Percentiles rank a stretch among this genome's conserved stretches.
These are phyloP conservation scores for Rugonectria rugulosa DNA, from an alignment of 2,329 filamentous ascomycete genomes.

Conservation along the genomic window DNA sequence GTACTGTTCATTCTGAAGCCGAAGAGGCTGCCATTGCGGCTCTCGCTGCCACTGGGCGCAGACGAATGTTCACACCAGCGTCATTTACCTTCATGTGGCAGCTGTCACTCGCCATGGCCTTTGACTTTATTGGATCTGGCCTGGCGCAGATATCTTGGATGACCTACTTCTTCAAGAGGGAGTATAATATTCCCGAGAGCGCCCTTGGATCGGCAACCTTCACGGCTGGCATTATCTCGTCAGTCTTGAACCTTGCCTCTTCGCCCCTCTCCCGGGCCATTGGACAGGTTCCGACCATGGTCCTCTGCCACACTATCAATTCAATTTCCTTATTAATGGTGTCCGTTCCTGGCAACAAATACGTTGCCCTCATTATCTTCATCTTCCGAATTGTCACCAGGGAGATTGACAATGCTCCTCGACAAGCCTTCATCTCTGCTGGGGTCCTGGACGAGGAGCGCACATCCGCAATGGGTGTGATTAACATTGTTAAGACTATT, in stretches of 20 bases:
- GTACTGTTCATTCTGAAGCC: neutral
- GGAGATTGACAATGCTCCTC: conserved; percentile 31
- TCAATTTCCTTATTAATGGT: conserved; percentile 31
- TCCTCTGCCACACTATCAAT: conserved; percentile 33
- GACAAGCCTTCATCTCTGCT: conserved; percentile 32
- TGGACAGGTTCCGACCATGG: conserved; percentile 34
- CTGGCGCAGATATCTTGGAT: conserved; percentile 36
- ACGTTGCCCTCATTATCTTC: conserved; percentile 26
- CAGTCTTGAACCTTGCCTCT: conserved; percentile 30
- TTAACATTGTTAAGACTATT: conserved; percentile 34
- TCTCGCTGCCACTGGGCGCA: neutral
- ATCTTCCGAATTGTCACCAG: conserved; percentile 33
- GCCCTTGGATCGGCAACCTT: conserved; percentile 30
- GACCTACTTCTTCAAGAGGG: conserved; percentile 35
- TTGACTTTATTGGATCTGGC: conserved; percentile 34
- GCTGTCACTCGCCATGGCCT: conserved; percentile 25
- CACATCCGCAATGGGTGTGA: conserved; percentile 33
- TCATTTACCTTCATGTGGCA: conserved; percentile 35
- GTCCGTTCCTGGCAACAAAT: conserved; percentile 29
- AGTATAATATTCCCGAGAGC: conserved; percentile 32
- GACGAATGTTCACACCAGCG: conserved; percentile 23
- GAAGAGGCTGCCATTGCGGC: conserved; percentile 1
- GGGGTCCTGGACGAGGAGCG: conserved; percentile 30
- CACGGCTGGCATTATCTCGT: conserved; percentile 33
- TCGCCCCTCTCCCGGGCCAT: conserved; percentile 27